phyloP scores from a whole-genome alignment of 805 yeast species.

The Yarrowia bubula region DNA sequence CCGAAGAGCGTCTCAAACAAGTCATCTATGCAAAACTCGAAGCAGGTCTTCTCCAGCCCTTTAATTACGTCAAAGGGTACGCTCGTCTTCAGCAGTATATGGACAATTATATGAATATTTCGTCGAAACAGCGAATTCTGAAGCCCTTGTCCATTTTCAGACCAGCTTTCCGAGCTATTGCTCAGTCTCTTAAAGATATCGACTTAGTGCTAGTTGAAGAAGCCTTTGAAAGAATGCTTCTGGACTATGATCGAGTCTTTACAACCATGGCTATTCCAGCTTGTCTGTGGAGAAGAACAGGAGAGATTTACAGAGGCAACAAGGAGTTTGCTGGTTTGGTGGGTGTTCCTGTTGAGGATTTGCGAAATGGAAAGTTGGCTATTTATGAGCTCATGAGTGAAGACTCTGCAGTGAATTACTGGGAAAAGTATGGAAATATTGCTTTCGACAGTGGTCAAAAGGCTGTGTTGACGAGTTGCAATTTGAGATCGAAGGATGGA shows the following conservation, averaged over 20 bases:
- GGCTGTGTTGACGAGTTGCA: slow-evolving; percentile 91
- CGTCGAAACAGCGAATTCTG: slow-evolving; percentile 78
- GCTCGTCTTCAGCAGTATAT: slow-evolving; percentile 84
- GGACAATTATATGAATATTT: slow-evolving; percentile 86
- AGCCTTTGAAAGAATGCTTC: slow-evolving; percentile 85
- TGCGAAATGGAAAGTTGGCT: slow-evolving; percentile 87
- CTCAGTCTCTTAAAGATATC: slow-evolving; percentile 82
- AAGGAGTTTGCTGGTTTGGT: slow-evolving; percentile 94
- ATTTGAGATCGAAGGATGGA: slow-evolving; percentile 78
- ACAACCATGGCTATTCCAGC: slow-evolving; percentile 98
- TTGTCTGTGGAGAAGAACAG: slow-evolving; percentile 94
- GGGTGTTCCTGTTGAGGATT: slow-evolving; percentile 83
- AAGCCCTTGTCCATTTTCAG: slow-evolving; percentile 82
- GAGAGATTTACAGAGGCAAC: slow-evolving; percentile 92
- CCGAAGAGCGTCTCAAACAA: slow-evolving; percentile 88
- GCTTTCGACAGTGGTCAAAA: slow-evolving; percentile 96
- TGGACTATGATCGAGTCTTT: slow-evolving; percentile 92
- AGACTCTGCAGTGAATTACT: slow-evolving; percentile 92
- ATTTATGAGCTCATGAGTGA: slow-evolving; percentile 93
- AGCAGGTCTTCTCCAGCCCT: slow-evolving; percentile 90
- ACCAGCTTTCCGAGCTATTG: slow-evolving; percentile 92
- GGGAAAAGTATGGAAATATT: slow-evolving; percentile 96
- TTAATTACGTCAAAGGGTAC: slow-evolving; percentile 90
- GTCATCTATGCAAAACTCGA: slow-evolving; percentile 92
- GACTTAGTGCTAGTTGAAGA: slow-evolving; percentile 92